Percentiles rank a stretch among this genome's conserved stretches.
phyloP scores from a whole-genome alignment of 106 monocot species.

The Platanthera guangdongensis region DNA sequence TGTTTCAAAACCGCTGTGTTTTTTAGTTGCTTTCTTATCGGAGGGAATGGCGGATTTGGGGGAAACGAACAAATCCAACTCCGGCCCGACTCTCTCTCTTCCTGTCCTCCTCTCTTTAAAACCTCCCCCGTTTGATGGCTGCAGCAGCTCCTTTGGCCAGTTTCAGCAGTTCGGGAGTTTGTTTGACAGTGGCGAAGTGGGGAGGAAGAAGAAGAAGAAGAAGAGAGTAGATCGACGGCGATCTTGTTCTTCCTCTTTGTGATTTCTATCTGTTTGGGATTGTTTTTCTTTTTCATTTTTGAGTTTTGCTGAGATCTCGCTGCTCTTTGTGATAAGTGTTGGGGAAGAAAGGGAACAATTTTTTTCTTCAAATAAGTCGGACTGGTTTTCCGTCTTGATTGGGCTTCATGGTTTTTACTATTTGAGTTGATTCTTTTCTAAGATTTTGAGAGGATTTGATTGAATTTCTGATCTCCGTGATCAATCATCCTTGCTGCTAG shows the following conservation, averaged over 20 bases:
- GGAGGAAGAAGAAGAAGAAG: not conserved
- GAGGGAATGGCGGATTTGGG: not conserved
- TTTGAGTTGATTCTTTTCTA: not conserved
- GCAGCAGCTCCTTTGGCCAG: not conserved
- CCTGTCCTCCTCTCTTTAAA: conserved; percentile 2
- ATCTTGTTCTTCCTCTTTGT: not conserved
- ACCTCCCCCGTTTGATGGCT: not conserved
- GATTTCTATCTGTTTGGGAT: not conserved
- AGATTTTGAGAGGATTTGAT: conserved; percentile 1
- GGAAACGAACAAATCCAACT: conserved; percentile 7
- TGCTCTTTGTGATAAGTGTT: no score
- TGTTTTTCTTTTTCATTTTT: not conserved
- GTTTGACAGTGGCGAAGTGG: not conserved
- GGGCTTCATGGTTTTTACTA: not conserved
- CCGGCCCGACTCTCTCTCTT: not conserved
- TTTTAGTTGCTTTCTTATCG: not conserved
- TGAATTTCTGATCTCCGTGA: not conserved
- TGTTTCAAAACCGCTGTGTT: not conserved
- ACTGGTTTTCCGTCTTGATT: not conserved
- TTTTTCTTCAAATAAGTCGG: not conserved
- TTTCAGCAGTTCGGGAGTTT: not conserved
- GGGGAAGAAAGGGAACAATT: no score
- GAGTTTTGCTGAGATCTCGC: not conserved
- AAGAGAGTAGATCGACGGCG: not conserved
- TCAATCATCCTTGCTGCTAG: no score